Percentiles rank a stretch among this genome's conserved stretches.
Evolutionary conservation across 768 basidiomycete species (phyloP).

Genomic region (Psilocybe subaeruginosa): DNA sequence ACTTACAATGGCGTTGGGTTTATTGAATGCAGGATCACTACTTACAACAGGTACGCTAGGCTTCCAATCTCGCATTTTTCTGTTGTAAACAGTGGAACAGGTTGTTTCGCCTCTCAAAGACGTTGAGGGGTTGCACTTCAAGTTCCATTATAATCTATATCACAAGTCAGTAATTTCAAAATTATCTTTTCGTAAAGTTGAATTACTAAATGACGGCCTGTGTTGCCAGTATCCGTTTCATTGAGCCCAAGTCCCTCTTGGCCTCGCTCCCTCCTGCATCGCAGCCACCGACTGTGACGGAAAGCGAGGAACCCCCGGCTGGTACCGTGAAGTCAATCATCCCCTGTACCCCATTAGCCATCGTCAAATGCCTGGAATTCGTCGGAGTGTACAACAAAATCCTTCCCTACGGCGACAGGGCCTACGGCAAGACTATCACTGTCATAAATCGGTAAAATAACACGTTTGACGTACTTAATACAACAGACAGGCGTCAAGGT

Average conservation of each 20-base stretch:
- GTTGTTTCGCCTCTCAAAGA: slow-evolving; percentile 96
- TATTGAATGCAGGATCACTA: slow-evolving; percentile 80
- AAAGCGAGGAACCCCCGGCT: slow-evolving; percentile 68
- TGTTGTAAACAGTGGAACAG: slow-evolving; percentile 34
- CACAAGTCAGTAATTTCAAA: slow-evolving; percentile 70
- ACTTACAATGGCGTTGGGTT: slow-evolving; percentile 6
- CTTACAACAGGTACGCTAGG: slow-evolving; percentile 76
- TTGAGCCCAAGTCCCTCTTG: slow-evolving; percentile 74
- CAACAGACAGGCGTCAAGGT: not conserved
- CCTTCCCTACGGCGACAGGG: slow-evolving; percentile 92
- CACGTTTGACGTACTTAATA: slow-evolving; percentile 4
- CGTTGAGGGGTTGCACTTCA: slow-evolving; percentile 96
- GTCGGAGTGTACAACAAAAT: slow-evolving; percentile 92
- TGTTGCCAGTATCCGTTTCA: slow-evolving; percentile 80
- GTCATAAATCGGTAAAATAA: slow-evolving; percentile 83
- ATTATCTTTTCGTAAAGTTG: not conserved
- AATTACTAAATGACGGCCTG: not conserved
- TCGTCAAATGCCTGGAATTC: slow-evolving; percentile 93
- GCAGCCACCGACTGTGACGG: slow-evolving; percentile 32
- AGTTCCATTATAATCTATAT: slow-evolving; percentile 93
- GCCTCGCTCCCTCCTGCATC: slow-evolving; percentile 47
- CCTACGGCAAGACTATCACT: slow-evolving; percentile 90
- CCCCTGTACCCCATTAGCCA: slow-evolving; percentile 95
- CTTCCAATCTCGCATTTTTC: not conserved
- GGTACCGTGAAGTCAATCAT: slow-evolving; percentile 96